phyloP scores from a whole-genome alignment of 495 filamentous ascomycete species.

The Terfezia claveryi region DNA sequence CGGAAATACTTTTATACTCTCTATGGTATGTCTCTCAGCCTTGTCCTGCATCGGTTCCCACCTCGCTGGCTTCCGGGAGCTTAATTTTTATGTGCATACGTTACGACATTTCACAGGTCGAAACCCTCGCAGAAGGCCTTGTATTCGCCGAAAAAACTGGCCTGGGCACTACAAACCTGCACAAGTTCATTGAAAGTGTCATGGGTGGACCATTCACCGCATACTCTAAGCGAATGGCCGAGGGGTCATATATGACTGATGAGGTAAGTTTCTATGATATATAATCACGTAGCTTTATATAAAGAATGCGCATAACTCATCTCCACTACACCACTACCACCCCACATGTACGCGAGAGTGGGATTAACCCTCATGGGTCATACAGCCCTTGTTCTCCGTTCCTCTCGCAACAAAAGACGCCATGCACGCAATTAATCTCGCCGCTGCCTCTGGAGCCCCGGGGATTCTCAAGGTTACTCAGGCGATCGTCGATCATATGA shows the following conservation, averaged over 20 bases:
- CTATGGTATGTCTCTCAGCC: conserved; percentile 32
- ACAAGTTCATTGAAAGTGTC: too few relatives aligned
- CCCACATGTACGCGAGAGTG: too few relatives aligned
- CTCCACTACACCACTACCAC: too few relatives aligned
- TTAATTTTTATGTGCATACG: background rate
- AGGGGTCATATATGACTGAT: too few relatives aligned
- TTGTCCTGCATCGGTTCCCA: background rate
- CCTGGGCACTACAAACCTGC: too few relatives aligned
- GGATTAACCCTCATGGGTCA: too few relatives aligned
- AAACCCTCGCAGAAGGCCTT: conserved; percentile 52
- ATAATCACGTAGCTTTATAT: too few relatives aligned
- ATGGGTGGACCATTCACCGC: too few relatives aligned
- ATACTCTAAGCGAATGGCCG: too few relatives aligned
- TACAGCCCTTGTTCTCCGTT: conserved; percentile 34
- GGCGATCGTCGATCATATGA: conserved; percentile 45
- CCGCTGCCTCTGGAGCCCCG: conserved; percentile 32
- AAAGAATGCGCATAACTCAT: too few relatives aligned
- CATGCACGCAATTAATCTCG: conserved; percentile 46
- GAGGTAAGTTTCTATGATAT: too few relatives aligned
- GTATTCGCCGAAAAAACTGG: too few relatives aligned
- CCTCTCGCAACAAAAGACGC: conserved; percentile 74
- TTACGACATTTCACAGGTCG: conserved; percentile 10
- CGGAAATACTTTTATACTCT: conserved; percentile 70
- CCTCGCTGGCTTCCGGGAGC: background rate
- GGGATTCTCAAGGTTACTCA: conserved; percentile 38